phyloP scores from a whole-genome alignment of 768 basidiomycete genomes.

The Collybiopsis luxurians region DNA sequence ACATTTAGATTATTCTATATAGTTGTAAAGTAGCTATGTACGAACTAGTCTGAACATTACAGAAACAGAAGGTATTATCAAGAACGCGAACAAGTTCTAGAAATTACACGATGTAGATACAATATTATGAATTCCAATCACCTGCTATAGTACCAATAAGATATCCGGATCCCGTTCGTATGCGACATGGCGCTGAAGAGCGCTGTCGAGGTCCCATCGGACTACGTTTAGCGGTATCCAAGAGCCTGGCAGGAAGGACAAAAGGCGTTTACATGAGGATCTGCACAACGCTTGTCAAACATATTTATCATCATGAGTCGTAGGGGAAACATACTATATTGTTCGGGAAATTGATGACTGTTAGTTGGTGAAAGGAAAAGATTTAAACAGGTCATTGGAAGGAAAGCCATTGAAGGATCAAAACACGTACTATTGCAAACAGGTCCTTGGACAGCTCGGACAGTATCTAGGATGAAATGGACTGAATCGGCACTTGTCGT shows the following conservation, averaged over 20 bases:
- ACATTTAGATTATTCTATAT: no score
- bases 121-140: no score
- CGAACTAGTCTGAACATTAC: no score
- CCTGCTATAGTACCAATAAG: no score
- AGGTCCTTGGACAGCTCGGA: slow-evolving; percentile 6
- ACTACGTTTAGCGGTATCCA: slow-evolving; percentile 4
- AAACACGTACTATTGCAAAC: slow-evolving; percentile 6
- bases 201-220: no score
- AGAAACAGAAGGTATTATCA: no score
- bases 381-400: not conserved
- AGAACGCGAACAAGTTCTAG: no score
- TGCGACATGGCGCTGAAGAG: no score
- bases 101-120: no score
- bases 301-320: not conserved
- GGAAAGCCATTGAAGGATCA: not conserved
- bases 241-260: slow-evolving; percentile 8
- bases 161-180: no score
- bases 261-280: not conserved
- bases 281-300: not conserved
- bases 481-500: slow-evolving; percentile 6
- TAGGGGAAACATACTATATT: not conserved
- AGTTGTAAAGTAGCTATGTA: no score
- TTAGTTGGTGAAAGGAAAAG: not conserved
- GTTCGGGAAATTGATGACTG: slow-evolving; percentile 4
- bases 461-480: slow-evolving; percentile 3